Evolutionary conservation across 2,329 filamentous ascomycete species (phyloP).

Genomic region (Malbranchea zuffiana): DNA sequence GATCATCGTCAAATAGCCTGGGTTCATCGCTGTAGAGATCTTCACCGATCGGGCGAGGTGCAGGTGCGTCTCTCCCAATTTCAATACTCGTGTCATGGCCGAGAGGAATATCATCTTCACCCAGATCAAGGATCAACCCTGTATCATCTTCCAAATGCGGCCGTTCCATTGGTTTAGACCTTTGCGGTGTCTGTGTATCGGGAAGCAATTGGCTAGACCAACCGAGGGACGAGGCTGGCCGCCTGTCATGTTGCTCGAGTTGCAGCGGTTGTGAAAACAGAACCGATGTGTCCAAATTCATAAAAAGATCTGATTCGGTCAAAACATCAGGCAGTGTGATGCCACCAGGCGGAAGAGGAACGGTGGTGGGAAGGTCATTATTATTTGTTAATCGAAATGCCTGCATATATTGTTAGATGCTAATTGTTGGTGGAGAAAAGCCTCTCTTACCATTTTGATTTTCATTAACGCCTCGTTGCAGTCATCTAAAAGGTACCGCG

Average conservation of each 20-base stretch:
- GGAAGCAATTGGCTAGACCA: slow-evolving; percentile 72
- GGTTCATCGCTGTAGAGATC: slow-evolving; percentile 51
- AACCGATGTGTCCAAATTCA: slow-evolving; percentile 71
- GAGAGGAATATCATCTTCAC: slow-evolving; percentile 56
- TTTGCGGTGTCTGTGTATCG: slow-evolving; percentile 48
- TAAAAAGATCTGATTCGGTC: slow-evolving; percentile 83
- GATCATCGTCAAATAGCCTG: slow-evolving; percentile 40
- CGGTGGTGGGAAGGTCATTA: slow-evolving; percentile 80
- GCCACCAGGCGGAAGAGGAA: slow-evolving; percentile 69
- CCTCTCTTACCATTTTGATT: slow-evolving; percentile 76
- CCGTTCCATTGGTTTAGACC: slow-evolving; percentile 45
- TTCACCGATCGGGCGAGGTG: slow-evolving; percentile 49
- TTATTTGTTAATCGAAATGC: slow-evolving; percentile 90
- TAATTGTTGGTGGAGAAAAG: background rate
- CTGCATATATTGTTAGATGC: slow-evolving; percentile 36
- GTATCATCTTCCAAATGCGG: slow-evolving; percentile 54
- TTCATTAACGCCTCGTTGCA: slow-evolving; percentile 96
- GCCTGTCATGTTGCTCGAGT: slow-evolving; percentile 27
- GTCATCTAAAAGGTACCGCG: slow-evolving; percentile 89
- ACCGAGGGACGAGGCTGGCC: slow-evolving; percentile 33
- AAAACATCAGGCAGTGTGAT: slow-evolving; percentile 85
- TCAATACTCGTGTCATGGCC: slow-evolving; percentile 62
- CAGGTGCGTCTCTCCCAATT: slow-evolving; percentile 75
- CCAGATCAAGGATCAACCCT: slow-evolving; percentile 62
- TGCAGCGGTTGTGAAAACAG: slow-evolving; percentile 62